phyloP scores from a whole-genome alignment of 2,329 filamentous ascomycete genomes.

The Claviceps humidiphila region DNA sequence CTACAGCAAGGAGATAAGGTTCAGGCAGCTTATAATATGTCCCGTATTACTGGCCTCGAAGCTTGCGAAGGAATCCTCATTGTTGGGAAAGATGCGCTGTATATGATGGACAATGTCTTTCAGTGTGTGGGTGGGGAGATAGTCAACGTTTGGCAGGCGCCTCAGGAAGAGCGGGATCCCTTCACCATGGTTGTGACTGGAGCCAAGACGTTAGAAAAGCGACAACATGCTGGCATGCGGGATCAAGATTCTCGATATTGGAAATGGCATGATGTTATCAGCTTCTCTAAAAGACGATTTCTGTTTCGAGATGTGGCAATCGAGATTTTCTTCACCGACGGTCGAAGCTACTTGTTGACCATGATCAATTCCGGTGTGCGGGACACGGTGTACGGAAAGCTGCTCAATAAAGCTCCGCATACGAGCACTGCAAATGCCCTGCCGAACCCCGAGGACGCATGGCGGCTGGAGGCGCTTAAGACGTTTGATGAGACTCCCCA shows the following conservation, averaged over 20 bases:
- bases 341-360: slow-evolving; percentile 85
- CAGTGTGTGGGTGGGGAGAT: slow-evolving; percentile 92
- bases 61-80: slow-evolving; percentile 89
- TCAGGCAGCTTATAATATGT: slow-evolving; percentile 89
- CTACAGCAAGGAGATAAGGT: slow-evolving; percentile 84
- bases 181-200: slow-evolving; percentile 87
- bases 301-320: slow-evolving; percentile 89
- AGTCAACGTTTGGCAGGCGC: slow-evolving; percentile 90
- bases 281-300: slow-evolving; percentile 89
- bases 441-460: slow-evolving; percentile 72
- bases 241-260: slow-evolving; percentile 82
- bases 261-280: slow-evolving; percentile 90
- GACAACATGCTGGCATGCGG: slow-evolving; percentile 34
- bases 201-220: slow-evolving; percentile 47
- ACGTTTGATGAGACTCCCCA: slow-evolving; percentile 46
- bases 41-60: slow-evolving; percentile 83
- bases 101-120: slow-evolving; percentile 94
- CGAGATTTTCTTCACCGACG: slow-evolving; percentile 96
- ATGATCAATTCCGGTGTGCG: slow-evolving; percentile 59
- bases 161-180: slow-evolving; percentile 80
- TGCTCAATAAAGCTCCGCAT: slow-evolving; percentile 69
- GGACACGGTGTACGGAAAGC: slow-evolving; percentile 67
- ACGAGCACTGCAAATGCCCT: slow-evolving; percentile 56
- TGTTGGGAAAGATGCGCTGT: slow-evolving; percentile 79
- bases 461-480: slow-evolving; percentile 78